These are phyloP conservation scores for Exophiala sideris DNA, from an alignment of 2,329 filamentous ascomycete genomes.

Conservation along the genomic window DNA sequence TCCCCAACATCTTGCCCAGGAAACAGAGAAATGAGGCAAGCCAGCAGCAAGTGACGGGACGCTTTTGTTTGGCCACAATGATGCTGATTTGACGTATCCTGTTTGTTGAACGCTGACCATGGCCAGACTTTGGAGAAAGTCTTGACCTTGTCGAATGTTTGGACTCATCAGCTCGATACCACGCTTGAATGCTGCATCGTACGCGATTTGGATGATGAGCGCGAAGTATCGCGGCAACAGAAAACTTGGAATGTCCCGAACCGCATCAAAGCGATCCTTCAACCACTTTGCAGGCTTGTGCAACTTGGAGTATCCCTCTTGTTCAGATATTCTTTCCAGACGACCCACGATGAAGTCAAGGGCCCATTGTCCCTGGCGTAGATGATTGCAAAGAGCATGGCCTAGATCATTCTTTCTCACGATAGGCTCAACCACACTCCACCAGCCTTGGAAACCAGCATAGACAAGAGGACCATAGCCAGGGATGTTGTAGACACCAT, in stretches of 20 bases:
- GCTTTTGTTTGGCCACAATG: conserved; percentile 77
- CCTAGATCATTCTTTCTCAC: conserved; percentile 86
- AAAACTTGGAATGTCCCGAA: conserved; percentile 81
- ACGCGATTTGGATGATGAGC: conserved; percentile 80
- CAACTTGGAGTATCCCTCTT: conserved; percentile 61
- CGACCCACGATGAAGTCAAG: conserved; percentile 81
- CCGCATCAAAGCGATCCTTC: conserved; percentile 76
- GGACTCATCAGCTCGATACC: conserved; percentile 74
- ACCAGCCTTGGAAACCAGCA: conserved; percentile 97
- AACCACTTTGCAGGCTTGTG: conserved; percentile 72
- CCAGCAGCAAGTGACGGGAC: conserved; percentile 89
- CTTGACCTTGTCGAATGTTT: conserved; percentile 75
- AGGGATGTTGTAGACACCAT: conserved; percentile 88
- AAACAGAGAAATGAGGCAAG: conserved; percentile 85
- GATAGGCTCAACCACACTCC: conserved; percentile 82
- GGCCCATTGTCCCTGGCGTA: conserved; percentile 88
- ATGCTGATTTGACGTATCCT: conserved; percentile 83
- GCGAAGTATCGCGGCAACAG: conserved; percentile 91
- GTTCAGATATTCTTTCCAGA: conserved; percentile 67
- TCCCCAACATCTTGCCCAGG: conserved; percentile 97
- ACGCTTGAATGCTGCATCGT: conserved; percentile 75
- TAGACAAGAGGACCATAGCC: conserved; percentile 82
- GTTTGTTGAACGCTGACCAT: conserved; percentile 92
- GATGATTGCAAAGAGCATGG: conserved; percentile 88
- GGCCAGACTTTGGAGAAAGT: conserved; percentile 81